Conservation (phyloP, 257 asterid genomes). For the Fraxinus excelsior region DNA sequence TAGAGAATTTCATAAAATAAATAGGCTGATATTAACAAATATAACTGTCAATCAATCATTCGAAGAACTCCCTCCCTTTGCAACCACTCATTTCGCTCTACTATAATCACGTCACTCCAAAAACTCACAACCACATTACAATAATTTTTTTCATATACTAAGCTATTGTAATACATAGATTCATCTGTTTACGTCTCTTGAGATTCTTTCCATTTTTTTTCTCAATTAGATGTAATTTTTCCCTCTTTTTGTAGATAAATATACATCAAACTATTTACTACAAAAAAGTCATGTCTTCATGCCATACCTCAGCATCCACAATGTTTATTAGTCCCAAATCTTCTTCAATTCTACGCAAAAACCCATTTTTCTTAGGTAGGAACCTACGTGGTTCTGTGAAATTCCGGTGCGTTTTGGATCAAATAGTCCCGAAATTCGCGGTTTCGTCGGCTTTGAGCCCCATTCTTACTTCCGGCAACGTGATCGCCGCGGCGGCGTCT, state of each 20-base stretch:
- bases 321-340: constrained; percentile 47
- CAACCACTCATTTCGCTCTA: not conserved
- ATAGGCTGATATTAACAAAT: not conserved
- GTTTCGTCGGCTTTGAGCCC: constrained; percentile 66
- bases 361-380: constrained; percentile 32
- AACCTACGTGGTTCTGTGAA: constrained; percentile 33
- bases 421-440: constrained; percentile 41
- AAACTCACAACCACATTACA: not conserved
- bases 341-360: constrained; percentile 41
- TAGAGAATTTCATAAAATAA: not conserved
- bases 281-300: constrained; percentile 40
- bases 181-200: not conserved
- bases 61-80: not conserved
- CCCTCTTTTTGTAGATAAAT: not conserved
- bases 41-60: not conserved
- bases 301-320: constrained; percentile 48
- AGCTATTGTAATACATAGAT: not conserved
- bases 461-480: constrained; percentile 67
- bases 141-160: not conserved
- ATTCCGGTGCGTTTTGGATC: constrained; percentile 49
- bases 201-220: not conserved
- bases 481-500: constrained; percentile 74
- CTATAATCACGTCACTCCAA: not conserved
- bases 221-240: not conserved
- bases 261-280: not conserved